Base-by-base conservation (phyloP, 306 rosid genomes). In the Vigna unguiculata region DNA sequence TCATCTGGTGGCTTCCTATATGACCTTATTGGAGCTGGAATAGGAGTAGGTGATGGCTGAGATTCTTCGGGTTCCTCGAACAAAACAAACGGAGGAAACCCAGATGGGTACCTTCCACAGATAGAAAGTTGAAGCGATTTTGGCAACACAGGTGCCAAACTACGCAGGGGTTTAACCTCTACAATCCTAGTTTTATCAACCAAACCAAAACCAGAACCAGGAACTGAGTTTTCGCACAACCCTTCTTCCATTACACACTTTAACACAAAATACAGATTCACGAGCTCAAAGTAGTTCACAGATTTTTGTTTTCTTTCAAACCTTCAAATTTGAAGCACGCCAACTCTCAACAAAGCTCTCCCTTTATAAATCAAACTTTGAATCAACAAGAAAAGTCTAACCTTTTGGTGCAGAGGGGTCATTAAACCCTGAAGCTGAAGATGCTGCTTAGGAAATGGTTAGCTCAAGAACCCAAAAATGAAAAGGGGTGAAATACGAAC, bases 71-170 rank as follows among this genome's bases (percentile, higher is more conserved):
- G 75, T 55, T 46, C 82, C 41, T 57, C 70, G 58, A 82, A 80
- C 16, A 88, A 86, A 73, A 28, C 45, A 62, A 82, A 88, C 1
- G 92, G 92, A 64, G 84, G 63, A 77, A 78, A 85, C 78, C 83
- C 89, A 62, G 69, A 69, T 15, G 94, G 84, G 38, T 55, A 82
- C 25, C 34, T 41, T 2, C 68, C 75, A 59, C 61, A 72, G 25
- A 61, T 30, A 3, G 87, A 76, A 71, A 68, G 75, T 47, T 76
- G 65, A 79, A 83, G n/a, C 20, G 74, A 19, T 52, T 34, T 73
- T 10, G 96, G 89, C 14, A 90, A 86, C 62, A 90, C 81, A 0
- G 89, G 92, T 47, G 75, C 82, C 70, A 90, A 75, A 85, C 81
- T 78, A 69, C 92, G 90, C 71, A 90, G 38, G 46, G 92, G 90